Base-by-base conservation (phyloP, 2,329 filamentous ascomycete genomes). In the Pseudogymnoascus sp. region DNA sequence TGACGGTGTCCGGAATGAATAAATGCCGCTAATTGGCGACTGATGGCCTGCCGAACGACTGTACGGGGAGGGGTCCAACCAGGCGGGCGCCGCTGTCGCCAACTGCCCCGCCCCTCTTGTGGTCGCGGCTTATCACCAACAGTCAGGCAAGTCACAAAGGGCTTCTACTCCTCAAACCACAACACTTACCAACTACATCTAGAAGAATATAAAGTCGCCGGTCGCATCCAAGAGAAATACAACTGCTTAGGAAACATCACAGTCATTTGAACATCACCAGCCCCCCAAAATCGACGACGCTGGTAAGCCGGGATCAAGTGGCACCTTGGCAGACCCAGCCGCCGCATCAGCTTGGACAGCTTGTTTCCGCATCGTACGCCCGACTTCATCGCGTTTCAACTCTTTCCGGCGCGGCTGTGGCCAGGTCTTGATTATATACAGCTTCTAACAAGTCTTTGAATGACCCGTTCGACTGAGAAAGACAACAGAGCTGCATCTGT, bases 391-490 rank as follows among this genome's bases (percentile, higher is more conserved):
- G 28, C 49, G 28, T 33, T 55, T 55, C 49, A 55, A 55, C 49
- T 19, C 28, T 55, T 55, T 1, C 49, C 33, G 49, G 49, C 49
- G 9, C 16, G 28, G 28, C 49, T 33, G 45, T 52, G 6, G 49
- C 25, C 28, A 55, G 49, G 28, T 55, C 9, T 55, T 11, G 12
- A 19, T 9, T 55, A 33, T 33, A 55, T 33, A 55, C 49, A 55
- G 49, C 49, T 55, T 55, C 49, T 55, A 55, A 8, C 63, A 66
- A 14, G 38, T 35, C 30, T 69, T 72, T 74, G 69, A 72, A 74
- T 74, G 73, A 70, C 71, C 69, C 68, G 70, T 66, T 72, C 72
- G 69, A 67, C 67, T 62, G 72, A 73, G 58, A 67, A 71, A 68
- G 69, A 74, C 63, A 67, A 23, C 36, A 69, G 60, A 58, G 66